Evolutionary conservation across 768 basidiomycete species (phyloP).

Genomic region (Suillus sp.): DNA sequence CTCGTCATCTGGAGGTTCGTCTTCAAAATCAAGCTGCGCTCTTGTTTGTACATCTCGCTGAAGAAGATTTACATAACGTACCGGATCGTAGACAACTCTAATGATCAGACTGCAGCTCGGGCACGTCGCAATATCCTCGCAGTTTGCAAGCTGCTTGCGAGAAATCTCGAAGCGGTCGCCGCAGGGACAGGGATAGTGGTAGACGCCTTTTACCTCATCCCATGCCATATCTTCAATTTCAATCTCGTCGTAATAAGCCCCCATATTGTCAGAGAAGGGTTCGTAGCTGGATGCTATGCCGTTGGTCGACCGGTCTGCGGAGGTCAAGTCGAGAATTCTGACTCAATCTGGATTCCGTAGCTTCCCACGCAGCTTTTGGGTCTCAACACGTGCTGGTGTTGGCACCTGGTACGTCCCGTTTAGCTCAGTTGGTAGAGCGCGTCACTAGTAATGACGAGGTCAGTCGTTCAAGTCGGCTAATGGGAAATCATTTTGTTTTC

Average conservation of each 20-base stretch:
- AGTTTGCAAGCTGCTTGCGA: conserved; percentile 78
- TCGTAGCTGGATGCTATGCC: background rate
- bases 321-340: background rate
- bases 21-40: conserved; percentile 78
- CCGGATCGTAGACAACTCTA: conserved; percentile 92
- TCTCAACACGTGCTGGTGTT: background rate
- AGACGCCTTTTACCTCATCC: conserved; percentile 81
- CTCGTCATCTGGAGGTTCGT: conserved; percentile 63
- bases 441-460: conserved; percentile 51
- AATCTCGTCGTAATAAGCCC: conserved; percentile 92
- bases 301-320: background rate
- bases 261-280: conserved; percentile 46
- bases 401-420: background rate
- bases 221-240: conserved; percentile 97
- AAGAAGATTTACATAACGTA: conserved; percentile 43
- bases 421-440: conserved; percentile 39
- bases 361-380: background rate
- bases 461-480: conserved; percentile 46
- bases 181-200: conserved; percentile 97
- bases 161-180: conserved; percentile 98
- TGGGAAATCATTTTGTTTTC: conserved; percentile 32
- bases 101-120: conserved; percentile 95
- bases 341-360: background rate
- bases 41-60: background rate
- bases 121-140: conserved; percentile 93